These are phyloP conservation scores for Taiwanofungus camphoratus DNA, from an alignment of 1,284 basidiomycete species.

Conservation along the genomic window DNA sequence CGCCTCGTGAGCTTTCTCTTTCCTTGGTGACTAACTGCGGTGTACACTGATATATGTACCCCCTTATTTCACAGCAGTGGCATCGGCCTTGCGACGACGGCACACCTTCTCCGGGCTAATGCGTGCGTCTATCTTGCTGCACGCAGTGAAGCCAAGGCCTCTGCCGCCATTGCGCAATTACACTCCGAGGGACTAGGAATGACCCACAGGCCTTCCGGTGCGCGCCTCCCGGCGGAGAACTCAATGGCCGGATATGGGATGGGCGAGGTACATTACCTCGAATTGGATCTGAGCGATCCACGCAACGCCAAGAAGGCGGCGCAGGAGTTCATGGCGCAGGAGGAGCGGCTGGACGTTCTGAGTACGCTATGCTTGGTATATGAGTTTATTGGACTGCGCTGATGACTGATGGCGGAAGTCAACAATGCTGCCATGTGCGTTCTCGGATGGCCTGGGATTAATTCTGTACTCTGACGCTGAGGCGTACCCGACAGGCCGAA, in stretches of 20 bases:
- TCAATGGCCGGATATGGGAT: conserved; percentile 25
- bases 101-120: conserved; percentile 33
- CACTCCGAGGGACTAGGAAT: too few species aligned
- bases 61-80: conserved; percentile 27
- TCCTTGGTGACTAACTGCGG: too few species aligned
- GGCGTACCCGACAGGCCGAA: conserved; percentile 19
- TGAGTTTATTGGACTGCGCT: not conserved
- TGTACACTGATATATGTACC: conserved; percentile 24
- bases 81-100: conserved; percentile 36
- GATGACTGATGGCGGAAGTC: conserved; percentile 28
- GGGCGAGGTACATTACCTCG: conserved; percentile 38
- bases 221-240: conserved; percentile 29
- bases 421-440: conserved; percentile 48
- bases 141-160: conserved; percentile 33
- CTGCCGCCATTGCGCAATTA: conserved; percentile 34
- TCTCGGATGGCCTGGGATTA: not conserved
- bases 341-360: conserved; percentile 50
- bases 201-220: too few species aligned
- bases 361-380: conserved; percentile 25
- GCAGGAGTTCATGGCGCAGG: conserved; percentile 38
- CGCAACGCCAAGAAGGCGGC: conserved; percentile 38
- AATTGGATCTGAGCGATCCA: conserved; percentile 43
- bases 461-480: not conserved
- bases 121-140: conserved; percentile 40
- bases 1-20: conserved; percentile 32